Evolutionary conservation across 1,139 yeast species (phyloP), one percentile per base, ranked within the genome.

Genomic region (Komagataea norvegica): DNA sequence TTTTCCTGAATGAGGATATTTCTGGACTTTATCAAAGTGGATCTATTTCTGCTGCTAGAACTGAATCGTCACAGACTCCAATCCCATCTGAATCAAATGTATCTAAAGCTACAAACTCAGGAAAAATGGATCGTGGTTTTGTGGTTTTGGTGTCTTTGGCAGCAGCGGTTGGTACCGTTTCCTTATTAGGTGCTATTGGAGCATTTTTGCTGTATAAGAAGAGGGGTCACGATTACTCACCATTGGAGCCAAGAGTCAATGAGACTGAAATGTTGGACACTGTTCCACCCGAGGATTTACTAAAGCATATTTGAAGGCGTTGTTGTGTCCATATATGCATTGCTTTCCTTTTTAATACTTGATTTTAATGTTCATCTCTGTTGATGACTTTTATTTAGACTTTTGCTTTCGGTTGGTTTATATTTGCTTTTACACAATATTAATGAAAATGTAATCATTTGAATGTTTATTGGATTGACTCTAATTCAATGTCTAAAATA

Each of bases 101-200:
- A 6, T 18, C 45, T 34, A 42, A 20, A 38, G 50, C 41, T 34
- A 40, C 41, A 27, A 47, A 28, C 45, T 36, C 44, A 16, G 46
- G 52, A 26, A 52, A 59, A 49, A 53, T 68, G 50, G 55, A 60
- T 47, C 57, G 72, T 16, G 97, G 97, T 1, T 86, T 79, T 56
- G 88, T 89, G 15, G 95, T 88, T 7, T 81, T 95, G 23, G 77
- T 91, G 26, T 82, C 95, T 0, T 70, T 88, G 41, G 97, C 96
- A 0, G 74, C 91, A 54, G 89, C 97, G 0, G 60, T 91, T 29
- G 95, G 91, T 1, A 77, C 96, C 3, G 75, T 89, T 33, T 66
- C 80, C 9, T 56, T 85, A 2, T 59, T 89, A 37, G 83, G 91
- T 20, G 63, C 77, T 20, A 57, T 77, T 30, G 88, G 84, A 42